These are phyloP conservation scores for Chionographis japonica DNA, from an alignment of 106 monocot genomes.

Conservation along the genomic window DNA sequence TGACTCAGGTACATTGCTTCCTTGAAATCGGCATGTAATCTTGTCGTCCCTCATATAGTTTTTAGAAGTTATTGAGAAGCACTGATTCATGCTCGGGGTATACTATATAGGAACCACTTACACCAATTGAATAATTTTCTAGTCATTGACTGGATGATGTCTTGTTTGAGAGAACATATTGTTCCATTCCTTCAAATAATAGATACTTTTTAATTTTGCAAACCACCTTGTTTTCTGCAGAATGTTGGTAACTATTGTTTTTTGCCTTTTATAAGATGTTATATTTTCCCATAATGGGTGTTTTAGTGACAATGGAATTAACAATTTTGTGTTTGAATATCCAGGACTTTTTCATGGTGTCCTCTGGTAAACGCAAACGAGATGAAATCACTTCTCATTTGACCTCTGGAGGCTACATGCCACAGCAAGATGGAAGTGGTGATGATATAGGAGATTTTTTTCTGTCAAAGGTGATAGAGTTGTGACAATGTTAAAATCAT, in stretches of 20 bases:
- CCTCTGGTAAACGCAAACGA: slow-evolving; percentile 87
- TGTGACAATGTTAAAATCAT: no score
- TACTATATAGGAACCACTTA: slow-evolving; percentile 3
- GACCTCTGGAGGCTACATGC: slow-evolving; percentile 60
- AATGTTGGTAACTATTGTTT: no score
- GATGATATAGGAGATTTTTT: slow-evolving; percentile 57
- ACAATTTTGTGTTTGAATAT: slow-evolving; percentile 8
- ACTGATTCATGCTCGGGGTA: slow-evolving; percentile 15
- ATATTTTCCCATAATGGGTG: no score
- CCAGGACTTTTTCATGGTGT: slow-evolving; percentile 79
- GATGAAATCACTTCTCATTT: slow-evolving; percentile 61
- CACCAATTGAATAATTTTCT: no score
- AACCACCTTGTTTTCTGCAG: no score
- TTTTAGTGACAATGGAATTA: background rate
- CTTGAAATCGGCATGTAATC: background rate
- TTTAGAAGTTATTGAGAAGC: no score
- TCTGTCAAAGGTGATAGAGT: slow-evolving; percentile 34
- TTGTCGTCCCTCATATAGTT: background rate
- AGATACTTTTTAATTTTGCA: no score
- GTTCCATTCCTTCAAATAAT: no score
- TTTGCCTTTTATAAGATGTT: no score
- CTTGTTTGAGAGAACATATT: no score
- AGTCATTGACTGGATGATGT: no score
- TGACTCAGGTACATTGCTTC: slow-evolving; percentile 30
- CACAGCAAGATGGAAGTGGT: slow-evolving; percentile 89